phyloP scores from a whole-genome alignment of 2,329 filamentous ascomycete genomes.

The Paracoccidioides brasiliensis region DNA sequence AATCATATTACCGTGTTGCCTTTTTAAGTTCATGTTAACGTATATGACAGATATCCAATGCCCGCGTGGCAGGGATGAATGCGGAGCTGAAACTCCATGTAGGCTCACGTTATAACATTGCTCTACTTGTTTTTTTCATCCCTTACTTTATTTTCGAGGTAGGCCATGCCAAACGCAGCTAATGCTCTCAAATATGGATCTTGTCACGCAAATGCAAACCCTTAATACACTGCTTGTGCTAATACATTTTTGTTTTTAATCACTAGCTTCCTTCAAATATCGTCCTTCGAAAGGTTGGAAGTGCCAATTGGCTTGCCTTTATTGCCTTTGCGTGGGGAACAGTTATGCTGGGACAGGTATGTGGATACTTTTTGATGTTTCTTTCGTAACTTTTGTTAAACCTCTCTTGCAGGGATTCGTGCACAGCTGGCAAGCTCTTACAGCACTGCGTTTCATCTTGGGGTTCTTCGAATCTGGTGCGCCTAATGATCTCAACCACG shows the following conservation, averaged over 20 bases:
- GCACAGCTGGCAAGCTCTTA: constrained; percentile 4
- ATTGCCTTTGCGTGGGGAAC: constrained; percentile 17
- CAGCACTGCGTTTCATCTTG: background rate
- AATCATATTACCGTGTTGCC: background rate
- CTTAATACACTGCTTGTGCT: background rate
- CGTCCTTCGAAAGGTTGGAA: constrained; percentile 51
- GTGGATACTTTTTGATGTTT: constrained; percentile 10
- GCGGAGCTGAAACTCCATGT: constrained; percentile 17
- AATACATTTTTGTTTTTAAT: background rate
- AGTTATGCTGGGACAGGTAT: constrained; percentile 11
- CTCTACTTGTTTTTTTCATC: constrained; percentile 61
- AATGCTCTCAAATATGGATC: background rate
- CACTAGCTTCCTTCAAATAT: constrained; percentile 48
- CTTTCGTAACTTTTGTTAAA: constrained; percentile 1
- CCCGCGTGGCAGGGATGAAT: constrained; percentile 51
- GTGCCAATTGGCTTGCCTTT: constrained; percentile 18
- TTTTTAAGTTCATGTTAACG: background rate
- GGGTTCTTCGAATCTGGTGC: constrained; percentile 8
- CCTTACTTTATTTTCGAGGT: constrained; percentile 58
- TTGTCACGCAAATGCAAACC: background rate
- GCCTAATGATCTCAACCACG: constrained; percentile 34
- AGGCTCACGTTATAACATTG: constrained; percentile 35
- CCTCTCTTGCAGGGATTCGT: constrained; percentile 11
- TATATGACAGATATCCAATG: constrained; percentile 34
- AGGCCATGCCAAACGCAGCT: background rate